These are phyloP conservation scores for Plasmodium sp. DNA, from an alignment of 169 alveolate genomes.

Conservation along the genomic window DNA sequence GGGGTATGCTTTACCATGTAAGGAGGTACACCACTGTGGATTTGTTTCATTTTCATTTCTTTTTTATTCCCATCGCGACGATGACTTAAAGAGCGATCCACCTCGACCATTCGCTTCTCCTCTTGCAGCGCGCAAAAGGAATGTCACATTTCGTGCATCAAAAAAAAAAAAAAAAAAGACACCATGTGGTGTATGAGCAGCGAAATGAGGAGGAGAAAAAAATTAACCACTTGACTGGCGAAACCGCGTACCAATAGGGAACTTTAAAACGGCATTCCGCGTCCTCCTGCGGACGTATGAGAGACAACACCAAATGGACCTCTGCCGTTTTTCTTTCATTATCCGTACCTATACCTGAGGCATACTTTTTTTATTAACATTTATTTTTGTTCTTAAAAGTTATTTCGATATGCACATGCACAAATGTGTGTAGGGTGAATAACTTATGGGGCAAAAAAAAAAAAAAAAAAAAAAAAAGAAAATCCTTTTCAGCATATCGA, in stretches of 20 bases:
- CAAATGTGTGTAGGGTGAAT: neutral
- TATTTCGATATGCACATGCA: slow-evolving; percentile 20
- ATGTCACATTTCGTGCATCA: neutral
- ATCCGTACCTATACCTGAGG: neutral
- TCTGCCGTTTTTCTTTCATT: neutral
- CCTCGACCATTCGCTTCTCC: neutral
- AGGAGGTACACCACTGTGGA: neutral
- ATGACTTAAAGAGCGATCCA: neutral
- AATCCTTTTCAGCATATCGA: neutral
- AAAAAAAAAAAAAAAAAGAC: neutral
- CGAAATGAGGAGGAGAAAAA: neutral
- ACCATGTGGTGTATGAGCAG: neutral
- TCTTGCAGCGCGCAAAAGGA: neutral
- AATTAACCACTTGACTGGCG: neutral
- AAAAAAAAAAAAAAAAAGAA: neutral
- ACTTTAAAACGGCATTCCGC: neutral
- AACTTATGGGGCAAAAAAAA: neutral
- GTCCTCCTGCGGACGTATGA: neutral
- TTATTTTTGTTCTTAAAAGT: neutral
- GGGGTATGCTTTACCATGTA: neutral
- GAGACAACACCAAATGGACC: neutral
- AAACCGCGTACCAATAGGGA: neutral
- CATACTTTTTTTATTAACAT: neutral
- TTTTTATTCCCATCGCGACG: neutral
- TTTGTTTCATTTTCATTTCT: too few species aligned